Evolutionary conservation across 1,284 basidiomycete genomes (phyloP), one percentile per base, ranked within the genome.

Genomic region (Cryptococcus floricola): DNA sequence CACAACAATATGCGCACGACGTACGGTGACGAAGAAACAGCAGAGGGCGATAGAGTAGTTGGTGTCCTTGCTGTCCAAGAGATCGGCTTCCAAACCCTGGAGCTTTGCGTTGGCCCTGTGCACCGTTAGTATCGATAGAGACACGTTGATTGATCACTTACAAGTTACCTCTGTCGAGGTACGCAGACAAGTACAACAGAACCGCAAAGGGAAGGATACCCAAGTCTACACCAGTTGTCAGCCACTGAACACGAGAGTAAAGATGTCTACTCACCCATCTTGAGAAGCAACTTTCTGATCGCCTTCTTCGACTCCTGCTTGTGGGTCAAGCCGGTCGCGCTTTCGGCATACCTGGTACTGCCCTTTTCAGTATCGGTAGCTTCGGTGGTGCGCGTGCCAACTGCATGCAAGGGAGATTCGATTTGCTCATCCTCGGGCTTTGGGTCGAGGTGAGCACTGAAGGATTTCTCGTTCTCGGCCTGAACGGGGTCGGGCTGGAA

Each of bases 101-200:
- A 78, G 57, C 23, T 67, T 58, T 3, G 76, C 76, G 50, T 78
- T 78, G 7, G 58, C 71, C 31, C 61, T 68, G 45, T 5, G 16
- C 4, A 41, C 34, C 2, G 5, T 18, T 9, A 39, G 48, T 14
- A 13, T 13, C 16, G 2, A 16, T 9, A 39, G 18, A 18, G 8
- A n/a, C 16, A 19, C 1, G 48, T 3, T n/a, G 31, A 2, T 34
- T 18, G 28, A 31, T n/a, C 1, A 59, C 68, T 62, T 41, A 68
- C 68, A 74, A 43, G 57, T 74, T 73, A 14, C 74, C 75, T 46
- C 77, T 63, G 51, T 78, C 78, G 37, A 79, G 72, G 60, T 79
- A 80, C 5, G 78, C 78, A 5, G 66, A 65, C 25, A 80, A 65
- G 60, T 80, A 80, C 16, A 80, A 67, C 7, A 46, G 25, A 25